phyloP scores from a whole-genome alignment of 2,329 filamentous ascomycete species.

The Fusarium brachygibbosum region DNA sequence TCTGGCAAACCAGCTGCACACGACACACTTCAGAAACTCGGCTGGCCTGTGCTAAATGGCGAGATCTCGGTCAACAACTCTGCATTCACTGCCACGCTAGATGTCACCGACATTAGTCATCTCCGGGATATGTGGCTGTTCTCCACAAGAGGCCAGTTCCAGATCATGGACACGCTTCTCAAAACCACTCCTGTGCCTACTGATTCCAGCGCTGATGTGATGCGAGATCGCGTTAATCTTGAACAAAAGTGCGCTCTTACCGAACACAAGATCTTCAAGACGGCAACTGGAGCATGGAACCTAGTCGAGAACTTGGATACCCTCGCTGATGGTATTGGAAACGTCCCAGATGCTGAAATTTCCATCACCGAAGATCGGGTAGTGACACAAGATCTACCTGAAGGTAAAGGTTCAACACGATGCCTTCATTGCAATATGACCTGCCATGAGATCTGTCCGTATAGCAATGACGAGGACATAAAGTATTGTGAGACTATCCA shows the following conservation, averaged over 20 bases:
- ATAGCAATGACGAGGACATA: neutral
- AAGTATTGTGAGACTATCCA: neutral
- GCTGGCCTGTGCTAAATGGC: neutral
- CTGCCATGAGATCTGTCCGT: conserved; percentile 3
- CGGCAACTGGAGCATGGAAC: neutral
- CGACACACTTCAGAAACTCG: neutral
- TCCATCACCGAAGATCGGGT: conserved; percentile 1
- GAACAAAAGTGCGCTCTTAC: neutral
- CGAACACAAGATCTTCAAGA: neutral
- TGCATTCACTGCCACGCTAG: neutral
- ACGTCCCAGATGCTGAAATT: neutral
- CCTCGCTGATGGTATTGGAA: neutral
- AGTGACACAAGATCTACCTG: neutral
- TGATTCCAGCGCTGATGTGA: neutral
- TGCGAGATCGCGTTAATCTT: neutral
- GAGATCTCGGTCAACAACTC: conserved; percentile 10
- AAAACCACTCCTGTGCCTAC: neutral
- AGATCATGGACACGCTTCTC: conserved; percentile 1
- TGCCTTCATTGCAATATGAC: conserved; percentile 4
- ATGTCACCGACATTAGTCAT: neutral
- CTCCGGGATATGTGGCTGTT: neutral
- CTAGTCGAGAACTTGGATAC: neutral
- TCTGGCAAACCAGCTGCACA: neutral
- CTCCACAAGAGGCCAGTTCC: conserved; percentile 1
- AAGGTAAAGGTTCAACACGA: neutral